Percentiles rank a stretch among this genome's conserved stretches.
Evolutionary conservation across 2,329 filamentous ascomycete species (phyloP).

Genomic region (Polytolypa hystricis): DNA sequence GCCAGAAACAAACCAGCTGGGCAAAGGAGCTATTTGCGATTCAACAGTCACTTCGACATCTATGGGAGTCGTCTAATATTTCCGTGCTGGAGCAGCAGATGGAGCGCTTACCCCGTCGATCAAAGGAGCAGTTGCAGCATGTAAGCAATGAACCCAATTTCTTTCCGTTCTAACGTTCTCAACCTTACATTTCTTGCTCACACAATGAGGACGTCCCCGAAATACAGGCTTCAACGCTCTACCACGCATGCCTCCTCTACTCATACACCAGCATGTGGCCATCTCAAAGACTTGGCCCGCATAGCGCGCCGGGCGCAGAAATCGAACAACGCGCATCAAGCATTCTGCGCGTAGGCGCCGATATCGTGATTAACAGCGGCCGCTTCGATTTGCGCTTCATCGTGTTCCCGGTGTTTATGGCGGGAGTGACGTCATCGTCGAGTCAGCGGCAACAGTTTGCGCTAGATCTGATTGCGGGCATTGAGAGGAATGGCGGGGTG

Average conservation of each 20-base stretch:
- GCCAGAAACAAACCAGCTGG: conserved; percentile 17
- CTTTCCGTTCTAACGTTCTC: background rate
- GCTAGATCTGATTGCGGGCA: conserved; percentile 37
- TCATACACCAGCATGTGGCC: conserved; percentile 45
- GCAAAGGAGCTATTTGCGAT: conserved; percentile 26
- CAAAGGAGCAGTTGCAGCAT: conserved; percentile 33
- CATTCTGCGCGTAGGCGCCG: conserved; percentile 36
- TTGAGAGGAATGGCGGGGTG: conserved; percentile 37
- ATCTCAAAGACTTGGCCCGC: conserved; percentile 33
- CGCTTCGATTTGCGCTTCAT: conserved; percentile 36
- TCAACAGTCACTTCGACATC: conserved; percentile 25
- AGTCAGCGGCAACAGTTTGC: conserved; percentile 35
- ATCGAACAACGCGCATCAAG: conserved; percentile 34
- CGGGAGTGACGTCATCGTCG: conserved; percentile 35
- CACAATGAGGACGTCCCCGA: background rate
- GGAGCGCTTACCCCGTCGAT: conserved; percentile 25
- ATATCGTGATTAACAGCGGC: conserved; percentile 28
- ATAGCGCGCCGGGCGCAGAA: conserved; percentile 28
- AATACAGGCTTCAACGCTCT: conserved; percentile 34
- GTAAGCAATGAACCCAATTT: too few relatives aligned
- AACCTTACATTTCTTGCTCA: background rate
- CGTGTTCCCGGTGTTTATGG: conserved; percentile 45
- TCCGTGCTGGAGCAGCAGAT: conserved; percentile 26
- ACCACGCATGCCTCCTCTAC: conserved; percentile 41
- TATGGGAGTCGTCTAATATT: conserved; percentile 30